These are phyloP conservation scores for Sporothrix variecibatus DNA, from an alignment of 2,329 filamentous ascomycete species.

Conservation along the genomic window DNA sequence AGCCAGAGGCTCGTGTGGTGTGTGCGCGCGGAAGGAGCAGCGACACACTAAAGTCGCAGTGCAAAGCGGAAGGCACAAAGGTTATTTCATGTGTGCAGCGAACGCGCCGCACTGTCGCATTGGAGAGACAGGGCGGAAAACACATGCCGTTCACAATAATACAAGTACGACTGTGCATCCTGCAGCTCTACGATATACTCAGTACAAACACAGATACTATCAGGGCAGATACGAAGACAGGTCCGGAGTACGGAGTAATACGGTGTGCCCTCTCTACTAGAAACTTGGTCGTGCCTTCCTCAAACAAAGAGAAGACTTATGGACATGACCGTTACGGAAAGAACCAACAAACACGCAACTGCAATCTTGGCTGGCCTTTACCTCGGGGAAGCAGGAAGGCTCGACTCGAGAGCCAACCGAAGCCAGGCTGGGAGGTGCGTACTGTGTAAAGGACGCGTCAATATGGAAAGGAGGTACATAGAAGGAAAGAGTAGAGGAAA, in stretches of 20 bases:
- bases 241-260: not conserved
- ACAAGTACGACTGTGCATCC: constrained; percentile 1
- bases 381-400: not conserved
- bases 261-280: not conserved
- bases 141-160: constrained; percentile 15
- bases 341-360: constrained; percentile 1
- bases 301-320: not conserved
- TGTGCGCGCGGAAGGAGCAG: constrained; percentile 17
- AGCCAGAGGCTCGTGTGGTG: constrained; percentile 19
- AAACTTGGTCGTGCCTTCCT: constrained; percentile 14
- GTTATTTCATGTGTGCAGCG: not conserved
- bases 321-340: not conserved
- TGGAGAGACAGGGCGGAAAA: not conserved
- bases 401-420: not conserved
- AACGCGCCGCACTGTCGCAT: constrained; percentile 9
- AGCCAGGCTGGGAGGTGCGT: not conserved
- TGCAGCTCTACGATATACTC: not conserved
- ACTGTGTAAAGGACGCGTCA: constrained; percentile 3
- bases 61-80: not conserved
- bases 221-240: not conserved
- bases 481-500: not conserved
- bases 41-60: constrained; percentile 11
- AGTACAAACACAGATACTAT: too few relatives aligned
- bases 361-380: not conserved
- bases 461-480: not conserved